Evolutionary conservation across 2,329 filamentous ascomycete genomes (phyloP), one percentile per base, ranked within the genome.

Genomic region (Aspergillus quadricinctus): DNA sequence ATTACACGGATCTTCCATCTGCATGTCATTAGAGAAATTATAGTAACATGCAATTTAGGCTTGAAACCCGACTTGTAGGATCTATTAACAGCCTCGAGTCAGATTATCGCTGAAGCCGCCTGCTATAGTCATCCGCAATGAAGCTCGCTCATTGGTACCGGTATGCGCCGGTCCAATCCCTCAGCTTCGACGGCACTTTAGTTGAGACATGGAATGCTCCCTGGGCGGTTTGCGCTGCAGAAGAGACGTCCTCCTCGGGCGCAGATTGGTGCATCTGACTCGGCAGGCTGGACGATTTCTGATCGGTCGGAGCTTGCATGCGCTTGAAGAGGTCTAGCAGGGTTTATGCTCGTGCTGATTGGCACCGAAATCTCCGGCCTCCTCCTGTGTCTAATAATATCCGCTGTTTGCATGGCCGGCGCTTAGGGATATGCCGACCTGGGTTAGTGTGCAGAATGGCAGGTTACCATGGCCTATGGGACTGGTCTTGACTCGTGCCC

Each of bases 71-170:
- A 25, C 58, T 50, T 52, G 55, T 57, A 49, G 58, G 57, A 61
- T 60, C 64, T 66, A 68, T 63, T 61, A 68, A 64, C 68, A 67
- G 60, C 54, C 48, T 56, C 56, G 62, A 61, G 52, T 64, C 31
- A 60, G 55, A 63, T 64, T 57, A 55, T 61, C 46, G 46, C 60
- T 65, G 61, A 64, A 65, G 65, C 62, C 63, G 65, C 63, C 65
- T 58, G 56, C 61, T 60, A 51, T 55, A 58, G 58, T 57, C 46
- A 49, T 53, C 52, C 35, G 56, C 53, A 52, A 63, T 54, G 23
- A 9, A 28, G 23, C 8, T 2, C 40, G 31, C 3, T 63, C 27
- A 70, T 70, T 70, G 68, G 68, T 27, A 45, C 43, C 27, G 31
- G 48, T 48, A 62, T 57, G 64, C 67, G 68, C 67, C 50, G 52